Evolutionary conservation across 768 basidiomycete species (phyloP), one percentile per base, ranked within the genome.

Genomic region (Rhizopogon rudus): DNA sequence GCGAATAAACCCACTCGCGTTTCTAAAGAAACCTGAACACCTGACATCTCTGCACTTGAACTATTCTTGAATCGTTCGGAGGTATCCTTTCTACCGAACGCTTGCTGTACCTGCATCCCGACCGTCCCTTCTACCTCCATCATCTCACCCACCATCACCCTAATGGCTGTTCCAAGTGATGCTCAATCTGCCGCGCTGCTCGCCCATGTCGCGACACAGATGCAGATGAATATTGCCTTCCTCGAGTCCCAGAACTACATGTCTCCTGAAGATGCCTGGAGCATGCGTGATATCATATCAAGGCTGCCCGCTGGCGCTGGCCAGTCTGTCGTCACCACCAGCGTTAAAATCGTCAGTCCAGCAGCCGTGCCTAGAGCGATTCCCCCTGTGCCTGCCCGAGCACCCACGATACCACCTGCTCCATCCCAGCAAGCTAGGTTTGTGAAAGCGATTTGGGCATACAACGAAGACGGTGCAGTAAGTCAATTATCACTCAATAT

Each of bases 401-500:
- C 31, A 4, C 52, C 33, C 29, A 2, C 9, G 35, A 28, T 16
- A 50, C 28, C 55, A 29, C 33, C 60, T 31, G 14, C 37, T 14
- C 51, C 60, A 20, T 35, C 59, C 37, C 44, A 44, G 22, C 35
- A 49, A 42, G 43, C 51, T 48, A 43, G 45, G 48, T 20, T 51
- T 51, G 58, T 65, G 8, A 58, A 77, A 58, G 87, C 85, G 1
- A 52, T 84, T 0, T 89, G 87, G 88, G 68, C 72, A 1, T 90
- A 90, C 67, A 84, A 85, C 53, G 83, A 83, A 60, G 69, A 80
- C 51, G 81, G 81, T 50, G 59, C 67, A 57, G 81, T 85, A 51
- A 43, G 76, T 31, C 29, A 46, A 45, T 42, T 46, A 33, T 56
- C 40, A 46, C 35, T 9, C 14, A 37, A 13, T 29, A n/a, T 52